phyloP scores from a whole-genome alignment of 768 basidiomycete species.

The Agaricus sinodeliciosus region DNA sequence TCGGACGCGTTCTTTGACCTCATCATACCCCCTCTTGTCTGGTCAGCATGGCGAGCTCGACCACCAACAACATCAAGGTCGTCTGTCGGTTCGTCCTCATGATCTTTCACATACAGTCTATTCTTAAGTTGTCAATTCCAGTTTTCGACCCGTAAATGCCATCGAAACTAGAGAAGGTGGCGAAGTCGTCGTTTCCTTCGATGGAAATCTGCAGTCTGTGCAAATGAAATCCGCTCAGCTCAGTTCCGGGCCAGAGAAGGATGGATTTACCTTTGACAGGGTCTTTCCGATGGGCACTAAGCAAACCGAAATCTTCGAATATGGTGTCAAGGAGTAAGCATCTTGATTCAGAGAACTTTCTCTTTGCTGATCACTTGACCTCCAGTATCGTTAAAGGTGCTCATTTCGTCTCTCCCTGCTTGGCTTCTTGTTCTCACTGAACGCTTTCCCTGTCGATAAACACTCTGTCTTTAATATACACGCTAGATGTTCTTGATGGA shows the following conservation, averaged over 20 bases:
- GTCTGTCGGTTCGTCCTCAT: slow-evolving; percentile 83
- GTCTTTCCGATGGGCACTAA: slow-evolving; percentile 90
- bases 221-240: slow-evolving; percentile 65
- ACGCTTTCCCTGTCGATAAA: not conserved
- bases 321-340: slow-evolving; percentile 93
- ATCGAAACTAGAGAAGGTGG: slow-evolving; percentile 85
- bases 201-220: slow-evolving; percentile 80
- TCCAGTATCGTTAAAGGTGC: slow-evolving; percentile 84
- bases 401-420: not conserved
- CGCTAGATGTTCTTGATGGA: slow-evolving; percentile 90
- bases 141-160: slow-evolving; percentile 93
- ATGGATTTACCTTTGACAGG: slow-evolving; percentile 96
- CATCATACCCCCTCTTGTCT: not conserved
- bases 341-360: slow-evolving; percentile 4
- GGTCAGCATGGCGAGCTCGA: slow-evolving; percentile 57
- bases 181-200: slow-evolving; percentile 85
- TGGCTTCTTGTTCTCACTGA: not conserved
- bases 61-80: slow-evolving; percentile 82
- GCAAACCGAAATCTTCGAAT: slow-evolving; percentile 95
- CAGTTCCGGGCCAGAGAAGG: slow-evolving; percentile 83
- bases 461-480: not conserved
- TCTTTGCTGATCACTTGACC: slow-evolving; percentile 15
- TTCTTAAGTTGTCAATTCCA: slow-evolving; percentile 21
- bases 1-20: slow-evolving; percentile 10
- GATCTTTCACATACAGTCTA: not conserved